phyloP scores from a whole-genome alignment of 1,284 basidiomycete genomes.

The Moesziomyces parantarcticus region DNA sequence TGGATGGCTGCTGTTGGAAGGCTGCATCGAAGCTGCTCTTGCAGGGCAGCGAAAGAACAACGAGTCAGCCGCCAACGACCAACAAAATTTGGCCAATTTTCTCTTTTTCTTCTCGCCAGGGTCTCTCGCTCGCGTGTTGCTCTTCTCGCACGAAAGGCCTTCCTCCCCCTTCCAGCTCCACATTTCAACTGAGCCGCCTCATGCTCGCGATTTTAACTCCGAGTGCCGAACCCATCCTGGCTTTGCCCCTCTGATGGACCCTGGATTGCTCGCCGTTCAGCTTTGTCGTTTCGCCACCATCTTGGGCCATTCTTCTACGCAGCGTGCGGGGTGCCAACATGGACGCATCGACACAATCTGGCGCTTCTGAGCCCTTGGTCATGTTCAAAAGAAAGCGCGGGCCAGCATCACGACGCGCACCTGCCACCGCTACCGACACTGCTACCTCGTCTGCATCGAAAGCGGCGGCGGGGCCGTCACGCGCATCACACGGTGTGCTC shows the following conservation, averaged over 20 bases:
- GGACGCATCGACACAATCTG: constrained; percentile 6
- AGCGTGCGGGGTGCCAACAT: neutral
- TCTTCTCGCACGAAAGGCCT: constrained; percentile 20
- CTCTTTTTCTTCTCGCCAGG: constrained; percentile 5
- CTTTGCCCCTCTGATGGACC: constrained; percentile 4
- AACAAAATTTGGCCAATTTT: constrained; percentile 7
- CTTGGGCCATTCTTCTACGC: neutral
- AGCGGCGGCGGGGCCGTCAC: constrained; percentile 18
- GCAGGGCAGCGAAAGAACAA: neutral
- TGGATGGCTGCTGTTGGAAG: no score
- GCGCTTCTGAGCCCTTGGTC: constrained; percentile 6
- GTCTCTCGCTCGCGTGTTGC: constrained; percentile 17
- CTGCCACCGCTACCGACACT: constrained; percentile 8
- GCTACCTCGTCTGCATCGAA: constrained; percentile 1
- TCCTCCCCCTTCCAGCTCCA: constrained; percentile 9
- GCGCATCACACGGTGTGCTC: constrained; percentile 1
- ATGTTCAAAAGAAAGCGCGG: constrained; percentile 46
- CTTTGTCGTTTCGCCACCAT: constrained; percentile 10
- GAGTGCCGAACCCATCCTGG: constrained; percentile 27
- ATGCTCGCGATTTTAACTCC: constrained; percentile 21
- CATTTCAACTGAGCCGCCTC: constrained; percentile 19
- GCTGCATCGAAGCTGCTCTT: neutral
- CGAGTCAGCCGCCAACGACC: constrained; percentile 15
- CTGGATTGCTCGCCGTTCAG: neutral
- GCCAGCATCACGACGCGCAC: constrained; percentile 4